Base-by-base conservation (phyloP, 768 basidiomycete species). In the Dioszegia crocea region DNA sequence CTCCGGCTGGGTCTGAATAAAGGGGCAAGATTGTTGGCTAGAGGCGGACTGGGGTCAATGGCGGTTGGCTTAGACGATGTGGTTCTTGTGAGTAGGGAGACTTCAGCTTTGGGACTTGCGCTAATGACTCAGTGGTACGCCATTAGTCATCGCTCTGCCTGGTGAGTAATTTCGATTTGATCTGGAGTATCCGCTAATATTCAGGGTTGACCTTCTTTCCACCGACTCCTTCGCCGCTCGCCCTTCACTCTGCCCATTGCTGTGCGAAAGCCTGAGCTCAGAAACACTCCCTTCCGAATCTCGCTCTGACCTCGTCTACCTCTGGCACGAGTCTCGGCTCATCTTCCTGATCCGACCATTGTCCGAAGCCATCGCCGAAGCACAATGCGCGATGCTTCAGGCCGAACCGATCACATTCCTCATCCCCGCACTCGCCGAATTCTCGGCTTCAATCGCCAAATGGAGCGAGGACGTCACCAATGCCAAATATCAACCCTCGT, bases 1-100 rank as follows among this genome's bases (percentile, higher is more conserved):
- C 16, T 46, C 12, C n/a, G 45, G 21, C 24, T 46, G 45, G 45
- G 45, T n/a, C 24, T 46, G 45, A 46, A 46, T 46, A 46, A 46
- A 24, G 45, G 19, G 14, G 45, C 45, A 4, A 6, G 19, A 24
- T 21, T n/a, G 26, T 23, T 46, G 45, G 24, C n/a, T 3, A 21
- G 26, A 24, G 14, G 19, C 3, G 45, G 45, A 46, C 8, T 46
- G 19, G 45, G 26, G 6, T 17, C 12, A 46, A 24, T 21, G 8
- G 45, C 12, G 12, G 45, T 21, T 23, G 6, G 4, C 5, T 2
- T 27, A 12, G 24, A 23, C 26, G 10, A 46, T 14, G 21, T 46
- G 19, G 45, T 46, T 21, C 45, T 46, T 6, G 45, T 46, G 45
- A 46, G 45, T 46, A 21, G 8, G 6, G 6, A 8, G 11, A 11